These are phyloP conservation scores for Xylaria intraflava DNA, from an alignment of 495 filamentous ascomycete species.

Conservation along the genomic window DNA sequence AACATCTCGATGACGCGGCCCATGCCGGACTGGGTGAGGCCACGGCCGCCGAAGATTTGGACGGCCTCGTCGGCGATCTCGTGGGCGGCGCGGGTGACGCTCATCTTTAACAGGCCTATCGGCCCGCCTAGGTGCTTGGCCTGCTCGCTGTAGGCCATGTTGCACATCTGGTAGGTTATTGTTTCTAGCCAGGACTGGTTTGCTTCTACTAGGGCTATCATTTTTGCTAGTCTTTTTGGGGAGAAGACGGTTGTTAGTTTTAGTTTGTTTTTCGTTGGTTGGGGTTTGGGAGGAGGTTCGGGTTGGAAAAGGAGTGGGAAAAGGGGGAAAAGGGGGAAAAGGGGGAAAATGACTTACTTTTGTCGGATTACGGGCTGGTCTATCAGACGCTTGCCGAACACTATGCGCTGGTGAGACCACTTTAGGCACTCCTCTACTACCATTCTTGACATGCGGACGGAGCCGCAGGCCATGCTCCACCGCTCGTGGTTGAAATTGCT, in stretches of 20 bases:
- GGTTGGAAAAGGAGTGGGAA: background rate
- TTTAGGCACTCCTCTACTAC: conserved; percentile 83
- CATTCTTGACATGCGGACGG: conserved; percentile 57
- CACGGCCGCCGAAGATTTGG: conserved; percentile 82
- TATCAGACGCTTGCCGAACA: conserved; percentile 74
- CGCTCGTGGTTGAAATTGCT: conserved; percentile 82
- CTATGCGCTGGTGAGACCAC: conserved; percentile 84
- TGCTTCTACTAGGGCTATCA: conserved; percentile 76
- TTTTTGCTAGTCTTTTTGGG: conserved; percentile 55
- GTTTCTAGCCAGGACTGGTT: conserved; percentile 83
- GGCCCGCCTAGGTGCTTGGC: conserved; percentile 70
- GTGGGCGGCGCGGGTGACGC: conserved; percentile 65
- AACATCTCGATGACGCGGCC: conserved; percentile 75
- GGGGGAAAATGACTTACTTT: conserved; percentile 37
- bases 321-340: background rate
- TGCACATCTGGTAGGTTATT: conserved; percentile 77
- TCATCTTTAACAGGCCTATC: conserved; percentile 77
- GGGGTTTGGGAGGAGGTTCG: background rate
- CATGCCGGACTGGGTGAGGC: conserved; percentile 77
- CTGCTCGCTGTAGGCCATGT: conserved; percentile 76
- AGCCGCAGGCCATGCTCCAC: conserved; percentile 60
- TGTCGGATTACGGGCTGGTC: conserved; percentile 82
- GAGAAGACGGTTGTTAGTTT: background rate
- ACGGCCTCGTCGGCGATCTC: conserved; percentile 77
- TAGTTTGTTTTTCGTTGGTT: background rate